Percentiles rank a stretch among this genome's conserved stretches.
Evolutionary conservation across 306 rosid species (phyloP).

Genomic region (Casuarina cunninghamiana): DNA sequence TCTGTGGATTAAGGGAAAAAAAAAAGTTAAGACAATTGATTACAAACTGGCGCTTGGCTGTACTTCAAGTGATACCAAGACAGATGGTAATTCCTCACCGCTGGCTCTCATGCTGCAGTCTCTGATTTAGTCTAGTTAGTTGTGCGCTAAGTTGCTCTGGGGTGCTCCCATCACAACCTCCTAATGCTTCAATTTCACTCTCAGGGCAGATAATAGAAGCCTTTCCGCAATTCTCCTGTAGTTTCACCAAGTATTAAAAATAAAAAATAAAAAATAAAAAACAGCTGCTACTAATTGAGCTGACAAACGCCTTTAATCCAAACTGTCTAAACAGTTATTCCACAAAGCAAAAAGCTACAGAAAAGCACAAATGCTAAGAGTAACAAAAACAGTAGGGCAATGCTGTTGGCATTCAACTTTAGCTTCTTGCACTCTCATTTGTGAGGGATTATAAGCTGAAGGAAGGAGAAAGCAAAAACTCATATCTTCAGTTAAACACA

Average conservation of each 20-base stretch:
- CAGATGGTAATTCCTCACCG: conserved; percentile 39
- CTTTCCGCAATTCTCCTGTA: conserved; percentile 65
- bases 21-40: neutral
- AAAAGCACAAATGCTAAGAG: conserved; percentile 16
- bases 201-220: conserved; percentile 78
- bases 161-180: conserved; percentile 62
- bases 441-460: neutral
- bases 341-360: conserved; percentile 6
- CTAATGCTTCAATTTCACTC: conserved; percentile 60
- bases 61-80: conserved; percentile 17
- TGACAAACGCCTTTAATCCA: neutral
- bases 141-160: conserved; percentile 79
- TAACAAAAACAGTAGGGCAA: neutral
- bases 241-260: conserved; percentile 23
- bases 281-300: conserved; percentile 25
- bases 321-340: neutral
- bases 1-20: conserved; percentile 36
- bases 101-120: conserved; percentile 64
- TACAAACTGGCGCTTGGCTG: conserved; percentile 20
- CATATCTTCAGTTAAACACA: neutral
- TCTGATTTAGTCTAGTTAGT: conserved; percentile 54
- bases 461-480: neutral
- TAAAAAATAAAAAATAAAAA: neutral
- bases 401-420: neutral
- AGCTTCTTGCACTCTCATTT: neutral